Conservation (phyloP, 176 grass and related monocot genomes). For the Hsuehochloa calcarea region DNA sequence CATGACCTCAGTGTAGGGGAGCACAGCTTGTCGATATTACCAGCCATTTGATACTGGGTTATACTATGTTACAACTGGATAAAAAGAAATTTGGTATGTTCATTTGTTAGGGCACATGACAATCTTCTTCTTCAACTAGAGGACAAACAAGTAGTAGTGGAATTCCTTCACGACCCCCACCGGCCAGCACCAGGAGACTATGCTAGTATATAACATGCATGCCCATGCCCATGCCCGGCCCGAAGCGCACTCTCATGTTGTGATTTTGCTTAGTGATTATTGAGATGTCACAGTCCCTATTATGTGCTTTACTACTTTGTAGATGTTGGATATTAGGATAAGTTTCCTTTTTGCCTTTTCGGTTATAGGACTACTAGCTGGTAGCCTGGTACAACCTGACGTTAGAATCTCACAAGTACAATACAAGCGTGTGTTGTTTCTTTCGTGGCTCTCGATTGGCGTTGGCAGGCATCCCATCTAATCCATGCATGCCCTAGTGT, state of each 20-base stretch:
- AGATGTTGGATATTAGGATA: neutral
- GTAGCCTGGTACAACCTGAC: neutral
- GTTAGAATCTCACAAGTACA: neutral
- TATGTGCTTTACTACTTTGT: conserved; percentile 16
- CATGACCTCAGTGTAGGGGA: conserved; percentile 1
- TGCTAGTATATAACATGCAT: neutral
- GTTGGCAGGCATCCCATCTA: neutral
- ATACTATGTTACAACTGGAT: neutral
- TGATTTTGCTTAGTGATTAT: conserved; percentile 16
- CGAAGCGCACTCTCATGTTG: neutral
- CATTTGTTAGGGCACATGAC: neutral
- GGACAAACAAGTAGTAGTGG: neutral
- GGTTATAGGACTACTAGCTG: neutral
- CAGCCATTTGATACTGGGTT: neutral
- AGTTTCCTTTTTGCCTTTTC: too few relatives aligned
- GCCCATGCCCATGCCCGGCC: too few relatives aligned
- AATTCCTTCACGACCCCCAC: neutral
- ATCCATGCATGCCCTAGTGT: neutral
- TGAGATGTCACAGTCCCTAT: conserved; percentile 21
- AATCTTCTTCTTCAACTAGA: neutral
- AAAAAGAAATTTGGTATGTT: neutral
- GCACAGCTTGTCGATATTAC: conserved; percentile 21
- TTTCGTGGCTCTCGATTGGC: neutral
- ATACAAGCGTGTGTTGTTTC: neutral
- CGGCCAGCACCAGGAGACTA: neutral